Evolutionary conservation across 177 flowering plant species (phyloP).

Genomic region (Tripterygium wilfordii): DNA sequence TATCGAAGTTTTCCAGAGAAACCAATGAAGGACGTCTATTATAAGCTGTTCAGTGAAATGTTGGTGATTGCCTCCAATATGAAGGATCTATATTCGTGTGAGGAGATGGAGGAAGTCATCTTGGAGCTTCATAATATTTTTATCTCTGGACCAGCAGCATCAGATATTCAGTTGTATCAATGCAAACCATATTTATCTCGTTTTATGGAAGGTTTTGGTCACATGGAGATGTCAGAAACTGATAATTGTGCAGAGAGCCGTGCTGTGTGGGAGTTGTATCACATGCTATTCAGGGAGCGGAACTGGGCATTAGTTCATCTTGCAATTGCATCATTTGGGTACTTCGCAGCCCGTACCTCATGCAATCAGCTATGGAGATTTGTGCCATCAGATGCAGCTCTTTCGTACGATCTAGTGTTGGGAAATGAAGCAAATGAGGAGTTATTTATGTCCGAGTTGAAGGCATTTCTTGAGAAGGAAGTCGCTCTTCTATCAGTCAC

Average conservation of each 20-base stretch:
- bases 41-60: constrained; percentile 55
- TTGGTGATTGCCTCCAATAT: constrained; percentile 53
- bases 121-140: constrained; percentile 67
- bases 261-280: constrained; percentile 75
- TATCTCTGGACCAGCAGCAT: constrained; percentile 26
- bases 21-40: constrained; percentile 26
- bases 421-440: constrained; percentile 55
- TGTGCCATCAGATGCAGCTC: constrained; percentile 80
- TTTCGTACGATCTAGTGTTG: constrained; percentile 60
- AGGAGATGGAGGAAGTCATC: constrained; percentile 58
- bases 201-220: constrained; percentile 67
- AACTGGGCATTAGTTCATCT: constrained; percentile 87
- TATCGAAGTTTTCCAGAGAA: constrained; percentile 31
- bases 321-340: constrained; percentile 68
- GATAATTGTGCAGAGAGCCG: constrained; percentile 41
- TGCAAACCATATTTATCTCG: constrained; percentile 68
- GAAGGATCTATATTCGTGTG: constrained; percentile 49
- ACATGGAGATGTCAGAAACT: constrained; percentile 50
- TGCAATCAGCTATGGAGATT: constrained; percentile 87
- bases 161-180: constrained; percentile 28
- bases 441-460: constrained; percentile 74
- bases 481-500: constrained; percentile 28
- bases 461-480: constrained; percentile 84
- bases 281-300: constrained; percentile 64
- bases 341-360: constrained; percentile 73